phyloP scores from a whole-genome alignment of 768 basidiomycete genomes.

The Mrakia blollopis region DNA sequence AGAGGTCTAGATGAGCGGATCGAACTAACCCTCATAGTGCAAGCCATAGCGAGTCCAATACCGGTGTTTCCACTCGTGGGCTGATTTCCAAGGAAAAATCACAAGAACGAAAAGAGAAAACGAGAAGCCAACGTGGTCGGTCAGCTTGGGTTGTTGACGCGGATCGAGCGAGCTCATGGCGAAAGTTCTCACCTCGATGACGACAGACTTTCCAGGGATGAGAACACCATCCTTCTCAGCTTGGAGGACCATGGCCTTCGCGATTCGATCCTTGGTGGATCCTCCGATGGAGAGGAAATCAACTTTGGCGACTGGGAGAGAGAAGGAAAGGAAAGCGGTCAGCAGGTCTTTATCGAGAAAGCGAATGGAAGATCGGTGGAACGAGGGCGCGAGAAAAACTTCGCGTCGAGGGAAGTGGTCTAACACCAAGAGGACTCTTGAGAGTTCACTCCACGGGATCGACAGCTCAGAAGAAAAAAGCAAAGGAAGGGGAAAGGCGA shows the following conservation, averaged over 20 bases:
- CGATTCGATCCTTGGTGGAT: conserved; percentile 92
- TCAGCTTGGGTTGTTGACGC: neutral
- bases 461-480: too few species aligned
- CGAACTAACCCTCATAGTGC: conserved; percentile 77
- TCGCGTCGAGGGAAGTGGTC: too few species aligned
- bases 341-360: neutral
- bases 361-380: neutral
- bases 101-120: neutral
- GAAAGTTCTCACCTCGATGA: conserved; percentile 75
- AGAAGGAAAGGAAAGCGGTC: conserved; percentile 8
- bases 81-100: neutral
- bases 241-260: conserved; percentile 86
- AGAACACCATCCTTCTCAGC: conserved; percentile 84
- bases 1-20: conserved; percentile 44
- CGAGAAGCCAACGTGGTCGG: conserved; percentile 22
- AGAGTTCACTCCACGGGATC: too few species aligned
- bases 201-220: conserved; percentile 77
- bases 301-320: conserved; percentile 67
- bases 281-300: conserved; percentile 90
- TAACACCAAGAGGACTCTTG: too few species aligned
- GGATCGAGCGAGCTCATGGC: conserved; percentile 21
- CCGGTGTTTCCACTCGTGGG: conserved; percentile 83
- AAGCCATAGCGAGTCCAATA: conserved; percentile 91
- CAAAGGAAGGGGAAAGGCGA: neutral
- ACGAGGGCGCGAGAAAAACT: too few species aligned